Evolutionary conservation across 208 protist genomes (phyloP).

Genomic region (Trypanosomatidae sp.): DNA sequence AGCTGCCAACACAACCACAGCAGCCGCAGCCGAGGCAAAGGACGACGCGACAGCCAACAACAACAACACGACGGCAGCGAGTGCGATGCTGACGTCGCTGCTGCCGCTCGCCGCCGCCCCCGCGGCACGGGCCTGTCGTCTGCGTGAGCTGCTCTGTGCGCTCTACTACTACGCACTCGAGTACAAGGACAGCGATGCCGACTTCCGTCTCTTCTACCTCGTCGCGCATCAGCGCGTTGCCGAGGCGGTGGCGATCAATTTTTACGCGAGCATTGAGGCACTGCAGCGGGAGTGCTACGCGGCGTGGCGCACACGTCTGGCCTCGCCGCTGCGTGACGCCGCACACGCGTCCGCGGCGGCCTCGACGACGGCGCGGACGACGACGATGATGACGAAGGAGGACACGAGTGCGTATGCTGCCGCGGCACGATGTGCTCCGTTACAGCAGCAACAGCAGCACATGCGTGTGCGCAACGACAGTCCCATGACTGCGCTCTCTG

Average conservation of each 20-base stretch:
- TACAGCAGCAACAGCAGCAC: neutral
- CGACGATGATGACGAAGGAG: neutral
- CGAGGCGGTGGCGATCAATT: slow-evolving; percentile 76
- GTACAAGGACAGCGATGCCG: slow-evolving; percentile 62
- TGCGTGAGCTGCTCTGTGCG: slow-evolving; percentile 55
- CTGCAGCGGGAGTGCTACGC: slow-evolving; percentile 23
- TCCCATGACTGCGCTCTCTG: slow-evolving; percentile 18
- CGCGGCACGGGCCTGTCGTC: too few species aligned
- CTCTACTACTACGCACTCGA: slow-evolving; percentile 77
- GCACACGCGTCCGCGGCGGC: neutral
- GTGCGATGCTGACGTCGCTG: slow-evolving; percentile 33
- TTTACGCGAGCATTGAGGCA: slow-evolving; percentile 60
- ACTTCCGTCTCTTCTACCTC: slow-evolving; percentile 80
- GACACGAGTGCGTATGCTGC: neutral
- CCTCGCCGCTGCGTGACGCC: neutral
- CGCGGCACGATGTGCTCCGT: neutral
- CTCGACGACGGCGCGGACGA: neutral
- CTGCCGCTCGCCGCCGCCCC: neutral
- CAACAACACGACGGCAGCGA: slow-evolving; percentile 8
- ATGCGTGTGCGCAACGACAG: slow-evolving; percentile 6
- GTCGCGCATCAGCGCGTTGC: slow-evolving; percentile 74
- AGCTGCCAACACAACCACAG: neutral
- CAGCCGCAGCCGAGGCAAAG: neutral
- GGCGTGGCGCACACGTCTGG: neutral
- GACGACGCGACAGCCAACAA: neutral